Evolutionary conservation across 805 yeast genomes (phyloP).

Genomic region (fission yeast (Schizosaccharomyces pombe)): ASM294v3 CU329670.1:4323501-4324000

Average conservation of each 20-base stretch:
- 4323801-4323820: slow-evolving; percentile 42
- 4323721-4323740: slow-evolving; percentile 49
- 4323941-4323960: slow-evolving; percentile 58
- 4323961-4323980: slow-evolving; percentile 15
- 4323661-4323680: neutral
- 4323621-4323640: too few species aligned
- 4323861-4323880: slow-evolving; percentile 61
- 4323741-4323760: slow-evolving; percentile 68
- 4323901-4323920: slow-evolving; percentile 29
- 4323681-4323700: neutral
- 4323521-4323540: too few species aligned
- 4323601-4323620: too few species aligned
- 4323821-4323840: neutral
- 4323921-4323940: slow-evolving; percentile 59
- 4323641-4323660: neutral
- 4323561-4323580: too few species aligned
- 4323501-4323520: too few species aligned
- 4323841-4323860: neutral
- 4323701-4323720: neutral
- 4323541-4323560: too few species aligned
- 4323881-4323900: slow-evolving; percentile 75
- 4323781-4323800: slow-evolving; percentile 68
- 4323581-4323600: too few species aligned
- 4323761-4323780: slow-evolving; percentile 72
- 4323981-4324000: slow-evolving; percentile 60